Evolutionary conservation across 306 rosid genomes (phyloP), one percentile per base, ranked within the genome.

Genomic region (Hylodesmum podocarpum): DNA sequence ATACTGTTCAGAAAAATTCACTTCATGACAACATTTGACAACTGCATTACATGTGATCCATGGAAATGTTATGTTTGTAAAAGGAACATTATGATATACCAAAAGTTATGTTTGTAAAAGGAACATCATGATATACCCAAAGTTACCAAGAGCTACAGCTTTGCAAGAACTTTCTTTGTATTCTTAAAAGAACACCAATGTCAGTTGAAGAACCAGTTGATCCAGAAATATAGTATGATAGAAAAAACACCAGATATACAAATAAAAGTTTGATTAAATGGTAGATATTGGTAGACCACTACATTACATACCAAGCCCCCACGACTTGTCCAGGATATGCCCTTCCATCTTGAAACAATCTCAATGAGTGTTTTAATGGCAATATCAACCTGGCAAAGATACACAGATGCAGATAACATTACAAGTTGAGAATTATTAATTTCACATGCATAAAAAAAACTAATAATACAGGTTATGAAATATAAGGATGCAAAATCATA

Each of bases 261-360:
- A 36, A 65, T 43, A 49, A 65, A 54, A 68, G 79, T 34, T 14
- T 50, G 67, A 24, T 76, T n/a, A 59, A 46, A 63, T 41, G 39
- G 8, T 33, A 11, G 2, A 39, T 28, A 66, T 40, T 82, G 16
- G 72, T 43, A 62, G 19, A 57, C 70, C 46, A 69, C 44, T 51
- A 53, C 11, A 36, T 36, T 64, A 77, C 92, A 68, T 78, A 93
- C 97, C 93, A 86, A 66, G 89, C 96, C 97, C 61, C 97, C 97
- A 53, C 92, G 89, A 83, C 92, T 93, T 73, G 90, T 77, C 97
- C 97, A 93, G 10, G 94, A 80, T 79, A 93, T 79, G 80, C 88
- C 80, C 78, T 87, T 90, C 96, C 92, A 82, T 80, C 78, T 89
- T 50, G 78, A 78, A 55, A 86, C 69, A 43, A 89, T 77, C 57